Conservation (phyloP, 192 early-diverging fungal genomes). For the Geosiphon pyriformis region DNA sequence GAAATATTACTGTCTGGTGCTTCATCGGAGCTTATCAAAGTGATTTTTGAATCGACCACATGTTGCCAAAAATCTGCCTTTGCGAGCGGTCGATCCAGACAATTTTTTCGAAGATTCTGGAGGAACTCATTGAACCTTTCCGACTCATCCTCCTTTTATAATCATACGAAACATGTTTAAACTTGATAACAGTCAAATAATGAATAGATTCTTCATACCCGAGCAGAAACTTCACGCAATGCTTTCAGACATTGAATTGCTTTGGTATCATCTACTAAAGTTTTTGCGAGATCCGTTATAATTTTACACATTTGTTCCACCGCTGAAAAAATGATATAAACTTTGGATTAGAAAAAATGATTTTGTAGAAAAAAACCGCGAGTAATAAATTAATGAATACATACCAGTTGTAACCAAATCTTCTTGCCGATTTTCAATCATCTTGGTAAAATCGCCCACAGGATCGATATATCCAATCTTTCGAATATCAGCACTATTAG, state of each 20-base stretch:
- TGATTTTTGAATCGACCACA: constrained; percentile 36
- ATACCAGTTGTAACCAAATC: constrained; percentile 52
- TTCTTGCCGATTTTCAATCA: constrained; percentile 45
- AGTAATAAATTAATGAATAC: constrained; percentile 7
- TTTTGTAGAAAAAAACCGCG: background rate
- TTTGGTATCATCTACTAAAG: constrained; percentile 53
- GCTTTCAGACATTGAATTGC: constrained; percentile 49
- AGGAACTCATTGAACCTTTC: constrained; percentile 51
- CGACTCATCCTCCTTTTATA: constrained; percentile 30
- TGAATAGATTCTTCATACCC: constrained; percentile 1
- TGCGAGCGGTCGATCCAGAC: constrained; percentile 27
- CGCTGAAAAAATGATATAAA: constrained; percentile 23
- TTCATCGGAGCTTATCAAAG: constrained; percentile 45
- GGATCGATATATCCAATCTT: constrained; percentile 52
- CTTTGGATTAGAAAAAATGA: background rate
- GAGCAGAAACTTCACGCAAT: constrained; percentile 35
- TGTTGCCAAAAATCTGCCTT: constrained; percentile 51
- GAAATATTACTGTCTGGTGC: constrained; percentile 34
- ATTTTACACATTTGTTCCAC: constrained; percentile 47
- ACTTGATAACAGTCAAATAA: no score
- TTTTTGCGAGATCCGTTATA: constrained; percentile 42
- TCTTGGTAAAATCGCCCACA: constrained; percentile 54
- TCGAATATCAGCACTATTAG: constrained; percentile 31
- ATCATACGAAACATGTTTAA: no score
- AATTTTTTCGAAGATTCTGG: constrained; percentile 35